Percentiles rank a stretch among this genome's conserved stretches.
phyloP scores from a whole-genome alignment of 257 asterid genomes.

The Paraleonurus japonicus region DNA sequence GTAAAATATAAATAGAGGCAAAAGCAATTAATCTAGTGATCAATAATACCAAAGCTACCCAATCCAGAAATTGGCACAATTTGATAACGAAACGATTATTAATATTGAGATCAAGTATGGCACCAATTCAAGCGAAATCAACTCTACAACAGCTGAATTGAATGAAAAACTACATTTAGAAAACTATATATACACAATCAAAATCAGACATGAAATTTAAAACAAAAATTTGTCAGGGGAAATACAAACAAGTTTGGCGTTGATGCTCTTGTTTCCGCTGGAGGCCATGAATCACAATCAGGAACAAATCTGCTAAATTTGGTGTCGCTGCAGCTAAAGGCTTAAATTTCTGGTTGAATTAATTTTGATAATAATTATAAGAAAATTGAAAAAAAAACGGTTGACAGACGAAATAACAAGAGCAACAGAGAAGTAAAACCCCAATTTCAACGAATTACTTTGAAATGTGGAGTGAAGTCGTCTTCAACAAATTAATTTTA shows the following conservation, averaged over 20 bases:
- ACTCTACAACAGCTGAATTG: not conserved
- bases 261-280: slow-evolving; percentile 66
- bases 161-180: not conserved
- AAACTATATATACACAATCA: slow-evolving; percentile 1
- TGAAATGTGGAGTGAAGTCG: not conserved
- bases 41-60: not conserved
- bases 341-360: not conserved
- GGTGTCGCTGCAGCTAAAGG: slow-evolving; percentile 1
- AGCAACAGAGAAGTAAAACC: not conserved
- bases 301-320: slow-evolving; percentile 6
- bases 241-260: slow-evolving; percentile 61
- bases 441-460: not conserved
- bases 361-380: not conserved
- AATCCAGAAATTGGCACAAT: slow-evolving; percentile 4
- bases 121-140: not conserved
- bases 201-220: not conserved
- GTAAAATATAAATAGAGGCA: not conserved
- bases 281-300: slow-evolving; percentile 46
- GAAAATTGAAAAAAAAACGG: not conserved
- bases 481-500: not conserved
- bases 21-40: not conserved
- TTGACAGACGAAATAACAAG: slow-evolving; percentile 1
- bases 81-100: not conserved
- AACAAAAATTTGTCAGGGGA: not conserved
- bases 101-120: not conserved